phyloP scores from a whole-genome alignment of 2,329 filamentous ascomycete species.

The Colletotrichum sojae region DNA sequence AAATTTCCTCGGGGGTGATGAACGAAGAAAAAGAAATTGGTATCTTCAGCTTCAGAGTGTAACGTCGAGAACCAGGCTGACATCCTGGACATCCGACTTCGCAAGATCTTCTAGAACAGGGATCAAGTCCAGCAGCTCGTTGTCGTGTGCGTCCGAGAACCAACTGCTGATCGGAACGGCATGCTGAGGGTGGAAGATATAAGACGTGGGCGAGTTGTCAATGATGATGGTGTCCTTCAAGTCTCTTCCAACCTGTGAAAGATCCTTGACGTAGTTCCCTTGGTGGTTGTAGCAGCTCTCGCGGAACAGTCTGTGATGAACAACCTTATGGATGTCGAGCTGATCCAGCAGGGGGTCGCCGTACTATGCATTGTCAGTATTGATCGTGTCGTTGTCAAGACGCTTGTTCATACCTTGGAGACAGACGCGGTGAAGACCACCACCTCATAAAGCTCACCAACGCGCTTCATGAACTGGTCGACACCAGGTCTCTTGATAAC shows the following conservation, averaged over 20 bases:
- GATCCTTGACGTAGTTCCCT: slow-evolving; percentile 99
- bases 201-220: slow-evolving; percentile 98
- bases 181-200: slow-evolving; percentile 99
- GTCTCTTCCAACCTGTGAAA: slow-evolving; percentile 96
- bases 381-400: slow-evolving; percentile 41
- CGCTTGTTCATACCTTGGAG: slow-evolving; percentile 80
- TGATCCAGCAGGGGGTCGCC: slow-evolving; percentile 96
- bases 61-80: slow-evolving; percentile 97
- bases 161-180: slow-evolving; percentile 99
- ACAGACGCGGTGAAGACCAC: slow-evolving; percentile 99
- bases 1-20: slow-evolving; percentile 44
- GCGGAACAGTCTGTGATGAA: slow-evolving; percentile 95
- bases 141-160: slow-evolving; percentile 99
- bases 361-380: slow-evolving; percentile 71
- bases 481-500: slow-evolving; percentile 99
- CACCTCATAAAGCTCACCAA: slow-evolving; percentile 97
- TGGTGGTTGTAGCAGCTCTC: slow-evolving; percentile 99
- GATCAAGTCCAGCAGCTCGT: slow-evolving; percentile 96
- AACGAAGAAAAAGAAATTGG: slow-evolving; percentile 49
- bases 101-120: slow-evolving; percentile 98
- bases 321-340: slow-evolving; percentile 95
- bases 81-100: slow-evolving; percentile 88
- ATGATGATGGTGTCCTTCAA: slow-evolving; percentile 99
- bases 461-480: slow-evolving; percentile 98
- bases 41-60: slow-evolving; percentile 69